Evolutionary conservation across 2,329 filamentous ascomycete genomes (phyloP).

Genomic region (Neopestalotiopsis sp.): DNA sequence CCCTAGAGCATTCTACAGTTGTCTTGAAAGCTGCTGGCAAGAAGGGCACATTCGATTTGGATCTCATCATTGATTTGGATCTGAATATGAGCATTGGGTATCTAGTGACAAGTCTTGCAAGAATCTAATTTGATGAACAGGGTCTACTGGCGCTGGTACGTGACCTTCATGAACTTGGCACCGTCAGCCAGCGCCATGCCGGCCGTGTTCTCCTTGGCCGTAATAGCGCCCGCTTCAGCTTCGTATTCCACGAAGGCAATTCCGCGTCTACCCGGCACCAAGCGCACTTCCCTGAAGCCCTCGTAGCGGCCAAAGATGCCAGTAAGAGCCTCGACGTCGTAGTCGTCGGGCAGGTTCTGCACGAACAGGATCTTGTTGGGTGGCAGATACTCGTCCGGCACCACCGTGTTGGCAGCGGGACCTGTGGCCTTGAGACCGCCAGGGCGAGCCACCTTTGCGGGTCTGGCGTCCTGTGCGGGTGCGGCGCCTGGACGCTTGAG

Average conservation of each 20-base stretch:
- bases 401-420: constrained; percentile 69
- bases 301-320: constrained; percentile 88
- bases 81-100: not conserved
- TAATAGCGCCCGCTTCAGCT: constrained; percentile 84
- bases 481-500: constrained; percentile 65
- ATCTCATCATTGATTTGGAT: too few relatives aligned
- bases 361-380: constrained; percentile 97
- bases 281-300: constrained; percentile 89
- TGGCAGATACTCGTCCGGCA: constrained; percentile 97
- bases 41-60: too few relatives aligned
- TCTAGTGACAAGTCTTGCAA: not conserved
- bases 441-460: constrained; percentile 72
- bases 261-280: constrained; percentile 83
- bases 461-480: constrained; percentile 56
- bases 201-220: constrained; percentile 90
- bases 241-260: constrained; percentile 99
- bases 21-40: too few relatives aligned
- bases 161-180: constrained; percentile 86
- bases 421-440: constrained; percentile 79
- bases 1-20: too few relatives aligned
- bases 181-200: constrained; percentile 80
- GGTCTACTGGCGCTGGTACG: constrained; percentile 85
- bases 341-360: constrained; percentile 88
- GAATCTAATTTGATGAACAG: not conserved
- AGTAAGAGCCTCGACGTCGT: constrained; percentile 79